phyloP scores from a whole-genome alignment of 2,329 filamentous ascomycete genomes.

The Ustulina deusta region DNA sequence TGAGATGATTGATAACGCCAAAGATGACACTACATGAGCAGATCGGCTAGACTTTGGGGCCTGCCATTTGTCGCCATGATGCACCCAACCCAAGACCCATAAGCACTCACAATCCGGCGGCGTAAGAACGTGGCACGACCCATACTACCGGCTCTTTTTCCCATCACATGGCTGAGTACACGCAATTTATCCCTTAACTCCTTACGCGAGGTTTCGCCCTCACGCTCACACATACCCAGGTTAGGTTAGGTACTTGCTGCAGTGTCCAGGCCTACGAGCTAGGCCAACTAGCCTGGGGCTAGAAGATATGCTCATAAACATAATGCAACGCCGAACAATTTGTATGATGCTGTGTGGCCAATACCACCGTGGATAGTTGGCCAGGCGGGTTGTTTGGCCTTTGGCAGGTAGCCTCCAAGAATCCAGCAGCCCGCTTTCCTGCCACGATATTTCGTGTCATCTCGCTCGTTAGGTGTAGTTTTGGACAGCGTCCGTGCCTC shows the following conservation, averaged over 20 bases:
- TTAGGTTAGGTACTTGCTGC: background rate
- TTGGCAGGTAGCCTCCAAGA: conserved; percentile 2
- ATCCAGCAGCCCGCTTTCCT: conserved; percentile 19
- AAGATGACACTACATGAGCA: conserved; percentile 25
- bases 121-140: conserved; percentile 34
- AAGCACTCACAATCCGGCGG: conserved; percentile 15
- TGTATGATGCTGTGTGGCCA: conserved; percentile 17
- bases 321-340: conserved; percentile 5
- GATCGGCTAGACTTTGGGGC: conserved; percentile 12
- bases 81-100: conserved; percentile 18
- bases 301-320: conserved; percentile 1
- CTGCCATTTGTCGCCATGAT: conserved; percentile 21
- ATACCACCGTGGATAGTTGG: conserved; percentile 11
- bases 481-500: conserved; percentile 13
- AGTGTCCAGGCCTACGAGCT: background rate
- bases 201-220: conserved; percentile 12
- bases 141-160: conserved; percentile 21
- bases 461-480: background rate
- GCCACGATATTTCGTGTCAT: conserved; percentile 19
- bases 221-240: background rate
- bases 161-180: conserved; percentile 24
- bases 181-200: conserved; percentile 15
- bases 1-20: conserved; percentile 28
- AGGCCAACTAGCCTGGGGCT: conserved; percentile 1
- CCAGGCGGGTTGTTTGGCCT: conserved; percentile 11